phyloP scores from a whole-genome alignment of 2,329 filamentous ascomycete genomes.

The Aspergillus arachidicola region DNA sequence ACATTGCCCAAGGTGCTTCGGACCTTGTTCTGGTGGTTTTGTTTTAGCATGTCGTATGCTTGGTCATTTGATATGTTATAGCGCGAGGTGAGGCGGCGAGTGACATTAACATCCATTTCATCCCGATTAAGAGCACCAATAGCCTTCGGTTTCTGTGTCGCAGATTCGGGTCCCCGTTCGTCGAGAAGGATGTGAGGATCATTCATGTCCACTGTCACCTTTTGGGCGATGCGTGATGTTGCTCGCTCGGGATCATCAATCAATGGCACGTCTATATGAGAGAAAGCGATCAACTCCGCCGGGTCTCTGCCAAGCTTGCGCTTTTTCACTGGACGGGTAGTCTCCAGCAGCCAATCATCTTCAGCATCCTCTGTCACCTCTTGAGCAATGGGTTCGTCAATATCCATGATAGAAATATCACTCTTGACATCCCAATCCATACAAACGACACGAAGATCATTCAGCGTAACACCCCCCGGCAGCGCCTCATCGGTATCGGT shows the following conservation, averaged over 20 bases:
- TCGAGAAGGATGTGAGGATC: slow-evolving; percentile 87
- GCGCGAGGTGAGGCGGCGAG: slow-evolving; percentile 73
- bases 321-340: slow-evolving; percentile 63
- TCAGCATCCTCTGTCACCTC: slow-evolving; percentile 56
- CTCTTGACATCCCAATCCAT: slow-evolving; percentile 78
- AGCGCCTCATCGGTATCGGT: slow-evolving; percentile 65
- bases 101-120: slow-evolving; percentile 70
- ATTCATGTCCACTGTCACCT: slow-evolving; percentile 80
- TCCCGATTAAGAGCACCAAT: slow-evolving; percentile 44
- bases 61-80: slow-evolving; percentile 98
- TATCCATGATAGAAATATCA: slow-evolving; percentile 47
- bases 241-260: slow-evolving; percentile 80
- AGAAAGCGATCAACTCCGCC: slow-evolving; percentile 52
- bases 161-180: slow-evolving; percentile 66
- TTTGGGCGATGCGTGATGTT: slow-evolving; percentile 73
- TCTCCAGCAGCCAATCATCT: slow-evolving; percentile 52
- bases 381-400: slow-evolving; percentile 24
- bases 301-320: slow-evolving; percentile 57
- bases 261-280: slow-evolving; percentile 66
- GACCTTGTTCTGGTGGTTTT: slow-evolving; percentile 95
- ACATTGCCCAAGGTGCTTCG: slow-evolving; percentile 88
- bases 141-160: slow-evolving; percentile 55
- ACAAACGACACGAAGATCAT: slow-evolving; percentile 82
- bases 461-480: slow-evolving; percentile 70
- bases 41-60: slow-evolving; percentile 92